Conservation (phyloP, 2,329 filamentous ascomycete genomes). For the Fusarium dlaminii region DNA sequence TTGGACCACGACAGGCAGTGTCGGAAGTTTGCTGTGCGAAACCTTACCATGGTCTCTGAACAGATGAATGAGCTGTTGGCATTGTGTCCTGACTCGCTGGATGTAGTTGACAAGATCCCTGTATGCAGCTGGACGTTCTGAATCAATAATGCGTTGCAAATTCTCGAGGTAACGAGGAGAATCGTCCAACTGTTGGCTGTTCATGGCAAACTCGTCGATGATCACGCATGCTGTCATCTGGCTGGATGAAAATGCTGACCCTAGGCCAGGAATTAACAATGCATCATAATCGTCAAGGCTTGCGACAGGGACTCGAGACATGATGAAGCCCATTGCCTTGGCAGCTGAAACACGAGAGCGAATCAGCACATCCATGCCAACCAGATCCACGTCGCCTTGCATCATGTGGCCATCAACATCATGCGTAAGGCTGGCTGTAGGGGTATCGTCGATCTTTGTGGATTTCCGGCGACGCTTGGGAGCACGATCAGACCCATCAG, state of each 20-base stretch:
- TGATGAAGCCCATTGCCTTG: conserved; percentile 84
- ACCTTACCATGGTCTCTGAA: conserved; percentile 93
- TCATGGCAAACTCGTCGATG: conserved; percentile 86
- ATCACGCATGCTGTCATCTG: conserved; percentile 86
- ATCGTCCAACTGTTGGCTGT: conserved; percentile 55
- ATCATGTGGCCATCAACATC: conserved; percentile 99
- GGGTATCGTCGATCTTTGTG: conserved; percentile 79
- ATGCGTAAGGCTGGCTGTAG: conserved; percentile 75
- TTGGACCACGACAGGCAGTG: conserved; percentile 89
- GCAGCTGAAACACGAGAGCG: conserved; percentile 90
- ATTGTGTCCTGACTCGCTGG: conserved; percentile 89
- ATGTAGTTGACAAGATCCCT: conserved; percentile 90
- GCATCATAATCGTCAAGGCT: conserved; percentile 72
- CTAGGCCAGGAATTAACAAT: conserved; percentile 71
- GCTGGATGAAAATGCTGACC: conserved; percentile 81
- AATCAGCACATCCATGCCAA: conserved; percentile 87
- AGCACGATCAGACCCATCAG: conserved; percentile 67
- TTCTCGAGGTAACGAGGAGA: conserved; percentile 65
- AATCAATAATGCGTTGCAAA: conserved; percentile 81
- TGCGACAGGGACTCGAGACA: conserved; percentile 76
- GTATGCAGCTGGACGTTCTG: conserved; percentile 83
- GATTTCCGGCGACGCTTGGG: conserved; percentile 84
- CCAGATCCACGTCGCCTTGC: conserved; percentile 93
- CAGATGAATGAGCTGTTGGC: conserved; percentile 86
- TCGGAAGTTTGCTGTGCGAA: conserved; percentile 76